Conservation (phyloP, 805 yeast genomes). For the Osmozyma mogii region DNA sequence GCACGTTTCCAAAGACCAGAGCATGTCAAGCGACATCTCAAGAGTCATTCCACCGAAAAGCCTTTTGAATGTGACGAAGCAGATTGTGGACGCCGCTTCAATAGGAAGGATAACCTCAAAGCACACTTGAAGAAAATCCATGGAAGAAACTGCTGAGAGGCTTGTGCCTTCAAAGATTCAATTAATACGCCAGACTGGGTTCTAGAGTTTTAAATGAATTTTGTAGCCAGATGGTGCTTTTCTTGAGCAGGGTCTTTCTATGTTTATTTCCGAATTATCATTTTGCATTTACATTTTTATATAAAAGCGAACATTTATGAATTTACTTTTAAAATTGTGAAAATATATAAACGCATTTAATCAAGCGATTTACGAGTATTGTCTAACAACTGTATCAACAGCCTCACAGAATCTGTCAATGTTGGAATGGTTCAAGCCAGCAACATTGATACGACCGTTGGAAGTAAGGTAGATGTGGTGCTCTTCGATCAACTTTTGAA, state of each 20-base stretch:
- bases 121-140: conserved; percentile 60
- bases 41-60: conserved; percentile 50
- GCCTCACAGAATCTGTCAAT: conserved; percentile 29
- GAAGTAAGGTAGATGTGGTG: conserved; percentile 32
- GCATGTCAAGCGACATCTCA: conserved; percentile 60
- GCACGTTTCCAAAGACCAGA: conserved; percentile 62
- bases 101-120: conserved; percentile 52
- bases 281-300: too few species aligned
- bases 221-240: too few species aligned
- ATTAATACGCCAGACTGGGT: too few species aligned
- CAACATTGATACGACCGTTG: conserved; percentile 38
- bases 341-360: too few species aligned
- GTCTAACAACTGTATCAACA: conserved; percentile 30
- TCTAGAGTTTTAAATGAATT: too few species aligned
- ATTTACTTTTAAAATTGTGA: too few species aligned
- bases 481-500: conserved; percentile 21
- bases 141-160: too few species aligned
- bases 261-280: too few species aligned
- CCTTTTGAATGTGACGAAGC: conserved; percentile 48
- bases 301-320: too few species aligned
- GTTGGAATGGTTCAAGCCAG: conserved; percentile 35
- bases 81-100: conserved; percentile 48
- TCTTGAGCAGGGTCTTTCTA: too few species aligned
- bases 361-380: background rate
- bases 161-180: too few species aligned